Evolutionary conservation across 805 yeast genomes (phyloP).

Genomic region (Starmera dryadoides): DNA sequence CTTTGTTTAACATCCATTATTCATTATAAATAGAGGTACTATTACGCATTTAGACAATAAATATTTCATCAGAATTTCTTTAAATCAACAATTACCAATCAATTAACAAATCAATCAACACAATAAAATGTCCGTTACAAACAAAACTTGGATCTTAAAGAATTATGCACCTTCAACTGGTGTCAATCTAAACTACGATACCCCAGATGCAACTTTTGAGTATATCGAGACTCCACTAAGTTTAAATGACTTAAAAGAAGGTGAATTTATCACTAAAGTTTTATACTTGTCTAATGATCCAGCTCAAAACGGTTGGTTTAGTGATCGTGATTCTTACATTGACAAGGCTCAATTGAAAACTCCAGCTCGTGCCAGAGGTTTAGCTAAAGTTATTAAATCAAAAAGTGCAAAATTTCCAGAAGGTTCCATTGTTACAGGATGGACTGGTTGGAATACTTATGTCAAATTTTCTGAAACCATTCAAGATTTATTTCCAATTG

Average conservation of each 20-base stretch:
- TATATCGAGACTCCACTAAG: constrained; percentile 16
- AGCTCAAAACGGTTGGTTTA: constrained; percentile 53
- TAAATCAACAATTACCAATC: too few species aligned
- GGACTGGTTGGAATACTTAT: constrained; percentile 43
- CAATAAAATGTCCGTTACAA: constrained; percentile 11
- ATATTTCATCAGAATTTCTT: too few species aligned
- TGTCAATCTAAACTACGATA: constrained; percentile 17
- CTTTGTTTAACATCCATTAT: too few species aligned
- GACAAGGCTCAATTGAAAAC: constrained; percentile 28
- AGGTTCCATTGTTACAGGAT: constrained; percentile 37
- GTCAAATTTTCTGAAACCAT: constrained; percentile 21
- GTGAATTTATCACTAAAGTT: constrained; percentile 37
- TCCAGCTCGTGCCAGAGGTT: constrained; percentile 42
- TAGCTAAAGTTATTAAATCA: constrained; percentile 43
- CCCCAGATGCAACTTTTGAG: constrained; percentile 25
- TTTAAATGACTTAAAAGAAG: constrained; percentile 20
- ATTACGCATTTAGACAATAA: too few species aligned
- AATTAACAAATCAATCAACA: too few species aligned
- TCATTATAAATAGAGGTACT: too few species aligned
- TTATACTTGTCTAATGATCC: constrained; percentile 52
- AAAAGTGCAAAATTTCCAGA: constrained; percentile 29
- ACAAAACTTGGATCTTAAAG: constrained; percentile 25
- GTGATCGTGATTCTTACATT: constrained; percentile 23
- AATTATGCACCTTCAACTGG: constrained; percentile 19
- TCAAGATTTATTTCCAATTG: neutral